A percentile compares a stretch with the other conserved stretches of the same genome.
phyloP scores from a whole-genome alignment of 1,139 yeast genomes.

The Diutina ranongensis region DNA sequence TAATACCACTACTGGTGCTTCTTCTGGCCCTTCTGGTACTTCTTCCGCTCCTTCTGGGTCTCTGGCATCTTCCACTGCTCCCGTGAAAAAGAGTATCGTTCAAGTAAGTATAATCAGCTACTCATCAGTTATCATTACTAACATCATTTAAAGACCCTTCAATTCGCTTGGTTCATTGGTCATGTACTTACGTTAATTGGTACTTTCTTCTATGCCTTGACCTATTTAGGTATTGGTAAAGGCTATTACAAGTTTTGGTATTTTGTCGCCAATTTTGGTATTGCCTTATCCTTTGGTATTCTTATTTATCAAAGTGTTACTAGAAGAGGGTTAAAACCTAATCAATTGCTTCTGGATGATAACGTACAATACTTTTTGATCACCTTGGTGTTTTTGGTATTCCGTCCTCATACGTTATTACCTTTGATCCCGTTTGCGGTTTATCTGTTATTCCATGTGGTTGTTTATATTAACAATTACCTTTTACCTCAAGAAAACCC shows the following conservation, averaged over 20 bases:
- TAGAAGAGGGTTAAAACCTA: conserved; percentile 18
- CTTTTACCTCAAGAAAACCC: conserved; percentile 56
- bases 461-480: conserved; percentile 53
- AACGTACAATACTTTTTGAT: conserved; percentile 54
- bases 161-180: conserved; percentile 59
- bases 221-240: conserved; percentile 19
- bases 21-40: background rate
- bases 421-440: conserved; percentile 56
- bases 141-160: conserved; percentile 23
- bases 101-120: background rate
- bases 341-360: conserved; percentile 39
- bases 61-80: background rate
- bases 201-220: conserved; percentile 40
- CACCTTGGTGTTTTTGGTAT: conserved; percentile 45
- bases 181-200: conserved; percentile 56
- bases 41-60: background rate
- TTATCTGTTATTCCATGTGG: conserved; percentile 63
- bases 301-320: conserved; percentile 47
- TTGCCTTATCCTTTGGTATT: conserved; percentile 66
- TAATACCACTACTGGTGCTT: background rate
- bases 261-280: conserved; percentile 50
- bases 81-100: background rate
- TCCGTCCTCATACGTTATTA: conserved; percentile 40
- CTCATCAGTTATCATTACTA: background rate
- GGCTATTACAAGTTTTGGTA: conserved; percentile 36